Evolutionary conservation across 73 alveolate genomes (phyloP).

Genomic region (Symbiodinium natans): DNA sequence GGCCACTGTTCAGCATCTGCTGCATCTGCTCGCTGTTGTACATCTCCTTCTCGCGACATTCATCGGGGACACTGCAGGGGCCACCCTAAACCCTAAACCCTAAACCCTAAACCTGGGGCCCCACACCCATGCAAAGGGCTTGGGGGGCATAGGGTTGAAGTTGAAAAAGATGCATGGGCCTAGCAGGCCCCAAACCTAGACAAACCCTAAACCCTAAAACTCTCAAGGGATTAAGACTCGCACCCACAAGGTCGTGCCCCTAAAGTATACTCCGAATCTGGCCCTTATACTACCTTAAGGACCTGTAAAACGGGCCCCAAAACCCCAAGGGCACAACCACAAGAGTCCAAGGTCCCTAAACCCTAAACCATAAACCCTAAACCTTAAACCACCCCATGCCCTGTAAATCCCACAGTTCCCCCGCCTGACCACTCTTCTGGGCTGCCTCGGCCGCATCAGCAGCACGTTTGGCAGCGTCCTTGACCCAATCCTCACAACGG

Average conservation of each 20-base stretch:
- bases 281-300: too few species aligned
- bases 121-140: not conserved
- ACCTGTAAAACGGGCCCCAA: too few species aligned
- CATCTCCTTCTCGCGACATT: constrained; percentile 3
- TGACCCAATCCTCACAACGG: constrained; percentile 49
- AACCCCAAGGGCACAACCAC: not conserved
- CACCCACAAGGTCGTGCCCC: too few species aligned
- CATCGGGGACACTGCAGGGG: too few species aligned
- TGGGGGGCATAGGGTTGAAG: too few species aligned
- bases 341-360: not conserved
- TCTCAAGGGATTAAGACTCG: too few species aligned
- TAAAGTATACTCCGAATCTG: too few species aligned
- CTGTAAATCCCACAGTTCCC: not conserved
- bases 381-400: not conserved
- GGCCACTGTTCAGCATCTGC: constrained; percentile 17
- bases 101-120: not conserved
- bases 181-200: too few species aligned
- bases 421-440: constrained; percentile 31
- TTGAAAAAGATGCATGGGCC: too few species aligned
- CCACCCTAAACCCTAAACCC: not conserved
- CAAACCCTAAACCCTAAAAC: too few species aligned
- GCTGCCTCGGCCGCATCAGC: constrained; percentile 38
- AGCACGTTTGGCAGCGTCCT: constrained; percentile 38
- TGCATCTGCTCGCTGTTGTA: constrained; percentile 47
- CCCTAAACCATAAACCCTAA: not conserved